Evolutionary conservation across 176 grass and related monocot species (phyloP).

Genomic region (Metroxylon sagu): DNA sequence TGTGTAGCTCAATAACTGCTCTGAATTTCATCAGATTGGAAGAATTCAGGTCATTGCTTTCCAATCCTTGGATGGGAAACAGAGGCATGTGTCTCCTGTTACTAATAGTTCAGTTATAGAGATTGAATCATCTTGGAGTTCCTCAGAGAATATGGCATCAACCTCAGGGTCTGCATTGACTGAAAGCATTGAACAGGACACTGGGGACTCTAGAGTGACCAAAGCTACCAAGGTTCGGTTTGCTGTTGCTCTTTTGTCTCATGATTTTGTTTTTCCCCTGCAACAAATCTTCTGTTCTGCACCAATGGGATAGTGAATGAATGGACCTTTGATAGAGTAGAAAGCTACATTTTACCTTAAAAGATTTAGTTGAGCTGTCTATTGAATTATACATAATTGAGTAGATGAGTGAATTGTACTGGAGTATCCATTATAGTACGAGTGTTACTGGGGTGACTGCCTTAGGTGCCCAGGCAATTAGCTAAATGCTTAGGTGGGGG

Average conservation of each 20-base stretch:
- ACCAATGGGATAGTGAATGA: neutral
- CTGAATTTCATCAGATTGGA: slow-evolving; percentile 43
- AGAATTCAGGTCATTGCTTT: slow-evolving; percentile 96
- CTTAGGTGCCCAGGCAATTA: too few species aligned
- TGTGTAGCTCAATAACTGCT: slow-evolving; percentile 16
- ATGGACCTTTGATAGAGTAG: too few species aligned
- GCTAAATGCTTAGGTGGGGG: too few species aligned
- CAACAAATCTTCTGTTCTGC: too few species aligned
- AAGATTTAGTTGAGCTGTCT: too few species aligned
- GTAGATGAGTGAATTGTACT: too few species aligned
- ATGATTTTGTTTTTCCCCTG: neutral
- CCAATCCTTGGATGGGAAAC: slow-evolving; percentile 63
- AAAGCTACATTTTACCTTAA: too few species aligned
- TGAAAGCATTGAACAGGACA: slow-evolving; percentile 51
- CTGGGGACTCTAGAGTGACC: slow-evolving; percentile 44
- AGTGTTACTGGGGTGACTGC: too few species aligned
- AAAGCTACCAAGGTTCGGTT: slow-evolving; percentile 17
- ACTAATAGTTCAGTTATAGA: slow-evolving; percentile 41
- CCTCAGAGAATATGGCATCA: slow-evolving; percentile 30
- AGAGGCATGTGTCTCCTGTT: slow-evolving; percentile 26
- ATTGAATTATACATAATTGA: too few species aligned
- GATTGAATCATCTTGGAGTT: slow-evolving; percentile 44
- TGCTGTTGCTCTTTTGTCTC: neutral
- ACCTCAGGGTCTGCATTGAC: slow-evolving; percentile 20
- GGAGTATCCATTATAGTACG: too few species aligned